phyloP scores from a whole-genome alignment of 345 rosid species.

The Heritiera fomes region DNA sequence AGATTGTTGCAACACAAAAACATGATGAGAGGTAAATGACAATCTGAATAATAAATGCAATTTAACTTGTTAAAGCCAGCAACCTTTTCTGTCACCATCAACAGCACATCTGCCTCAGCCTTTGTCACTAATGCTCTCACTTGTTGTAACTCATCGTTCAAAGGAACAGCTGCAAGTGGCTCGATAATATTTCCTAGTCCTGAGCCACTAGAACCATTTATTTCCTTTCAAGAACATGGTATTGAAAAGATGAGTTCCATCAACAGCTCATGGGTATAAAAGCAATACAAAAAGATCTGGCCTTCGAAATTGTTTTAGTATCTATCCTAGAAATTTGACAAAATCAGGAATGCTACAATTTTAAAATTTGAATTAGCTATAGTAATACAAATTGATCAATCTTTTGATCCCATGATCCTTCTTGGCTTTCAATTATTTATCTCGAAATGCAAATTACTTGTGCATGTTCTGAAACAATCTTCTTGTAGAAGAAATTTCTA shows the following conservation, averaged over 20 bases:
- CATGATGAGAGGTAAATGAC: constrained; percentile 20
- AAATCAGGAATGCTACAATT: neutral
- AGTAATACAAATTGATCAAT: constrained; percentile 8
- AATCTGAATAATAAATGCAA: constrained; percentile 9
- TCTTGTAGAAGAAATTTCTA: neutral
- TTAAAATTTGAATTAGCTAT: neutral
- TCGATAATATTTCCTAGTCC: constrained; percentile 68
- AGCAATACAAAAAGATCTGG: constrained; percentile 2
- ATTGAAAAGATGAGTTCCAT: constrained; percentile 3
- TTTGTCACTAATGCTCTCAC: constrained; percentile 69
- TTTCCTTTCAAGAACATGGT: constrained; percentile 36
- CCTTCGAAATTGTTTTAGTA: neutral
- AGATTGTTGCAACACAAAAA: constrained; percentile 32
- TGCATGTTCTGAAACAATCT: neutral
- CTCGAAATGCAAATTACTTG: neutral
- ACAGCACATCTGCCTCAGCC: constrained; percentile 81
- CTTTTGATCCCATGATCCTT: neutral
- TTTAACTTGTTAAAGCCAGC: constrained; percentile 24
- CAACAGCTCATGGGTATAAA: constrained; percentile 11
- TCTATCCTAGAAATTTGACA: neutral
- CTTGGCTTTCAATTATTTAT: neutral
- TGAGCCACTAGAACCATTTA: constrained; percentile 70
- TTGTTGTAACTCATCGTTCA: constrained; percentile 81
- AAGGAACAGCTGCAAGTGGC: constrained; percentile 78
- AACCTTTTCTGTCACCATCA: constrained; percentile 79